Base-by-base conservation (phyloP, 257 asterid genomes). In the Ilex asprella region DNA sequence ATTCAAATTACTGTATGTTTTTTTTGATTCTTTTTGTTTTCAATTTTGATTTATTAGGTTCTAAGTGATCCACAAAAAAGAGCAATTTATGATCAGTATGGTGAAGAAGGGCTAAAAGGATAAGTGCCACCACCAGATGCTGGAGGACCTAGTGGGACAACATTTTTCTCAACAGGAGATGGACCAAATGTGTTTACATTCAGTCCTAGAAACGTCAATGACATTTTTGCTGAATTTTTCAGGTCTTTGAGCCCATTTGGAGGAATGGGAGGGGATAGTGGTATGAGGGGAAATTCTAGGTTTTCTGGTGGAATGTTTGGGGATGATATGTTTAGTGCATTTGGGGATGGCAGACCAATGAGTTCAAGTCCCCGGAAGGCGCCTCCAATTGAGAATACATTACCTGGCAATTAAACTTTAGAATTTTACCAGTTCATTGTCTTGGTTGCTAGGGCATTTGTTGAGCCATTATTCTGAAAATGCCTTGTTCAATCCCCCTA, bases 201-300 rank as follows among this genome's bases (percentile, higher is more conserved):
- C 43, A 81, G 72, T 66, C 79, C 84, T 10, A 81, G 94, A 11
- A 76, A 64, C 58, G 76, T 85, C 2, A 87, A 78, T 14, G 94
- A 80, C 35, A 84, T 88, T 16, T 91, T 91, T 60, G 70, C 94
- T 0, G 98, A 86, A 70, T 82, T 91, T 66, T 91, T 91, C 13
- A 95, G 98, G 8, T 82, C 70, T 56, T 76, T 87, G 3, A 71
- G 81, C 69, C 93, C 91, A 2, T 87, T 90, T 59, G 89, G 88
- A 12, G 93, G 95, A 30, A 75, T 74, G 82, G 86, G 88, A 15
- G 77, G 87, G 10, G 86, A 76, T 16, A 59, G 81, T 16, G 87
- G 95, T 16, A 81, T 67, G 84, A 79, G 90, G 58, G 67, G 73
- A 0, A 83, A 91, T 35, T 11, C 89, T 16, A 77, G 94, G 79